Evolutionary conservation across 768 basidiomycete species (phyloP), one percentile per base, ranked within the genome.

Genomic region (Mycena crocata): DNA sequence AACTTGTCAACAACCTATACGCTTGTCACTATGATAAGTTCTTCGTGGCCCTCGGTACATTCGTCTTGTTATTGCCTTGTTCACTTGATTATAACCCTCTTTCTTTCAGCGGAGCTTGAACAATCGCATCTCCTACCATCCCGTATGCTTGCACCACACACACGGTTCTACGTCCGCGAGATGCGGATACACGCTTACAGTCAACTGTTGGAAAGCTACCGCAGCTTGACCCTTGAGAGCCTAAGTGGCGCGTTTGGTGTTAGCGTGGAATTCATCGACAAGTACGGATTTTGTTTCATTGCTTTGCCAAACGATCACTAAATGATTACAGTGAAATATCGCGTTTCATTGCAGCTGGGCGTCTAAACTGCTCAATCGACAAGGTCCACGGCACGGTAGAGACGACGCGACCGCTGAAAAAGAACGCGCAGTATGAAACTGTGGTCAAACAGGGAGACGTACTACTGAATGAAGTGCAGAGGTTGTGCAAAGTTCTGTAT

Each of bases 1-100:
- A 94, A 71, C 88, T 94, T 58, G 89, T 93, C 60, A 93, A 92
- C 73, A 95, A 88, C 71, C 83, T 99, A 6, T 96, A 96, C 77
- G 93, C 96, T 64, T 94, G 93, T 70, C 93, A 96, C 72, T 99
- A 99, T 76, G 89, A 94, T 75, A 94, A 95, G 67, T 95, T 99
- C 82, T 99, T 98, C 78, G 79, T 90, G 37, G 91, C 96, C 0
- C 87, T 99, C 23, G 94, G 93, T 94, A 69, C 24, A 83, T 72
- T 62, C 37, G 63, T 51, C 42, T 30, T 55, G 49, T 68, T 37
- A 15, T 48, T 45, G 19, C 50, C 23, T 59, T 67, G 26, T 62
- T 34, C 49, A 57, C 39, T 32, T 39, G 39, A 52, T 35, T 5
- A 15, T 39, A 34, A 49, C 30, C 15, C 7, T 30, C 24, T 35